Evolutionary conservation across 1,284 basidiomycete species (phyloP).

Genomic region (Phlebopus sp.): DNA sequence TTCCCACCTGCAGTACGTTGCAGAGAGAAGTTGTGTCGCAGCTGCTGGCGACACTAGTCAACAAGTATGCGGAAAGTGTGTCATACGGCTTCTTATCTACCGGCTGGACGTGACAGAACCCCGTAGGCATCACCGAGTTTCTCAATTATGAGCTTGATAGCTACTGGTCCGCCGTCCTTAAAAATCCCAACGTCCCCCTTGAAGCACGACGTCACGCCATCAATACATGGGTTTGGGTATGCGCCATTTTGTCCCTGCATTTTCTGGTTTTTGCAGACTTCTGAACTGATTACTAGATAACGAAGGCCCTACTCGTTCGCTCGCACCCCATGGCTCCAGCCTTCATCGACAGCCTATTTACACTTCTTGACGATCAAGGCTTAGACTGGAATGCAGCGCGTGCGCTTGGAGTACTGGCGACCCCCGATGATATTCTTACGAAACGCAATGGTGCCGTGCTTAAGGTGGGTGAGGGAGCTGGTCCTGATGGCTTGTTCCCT

Average conservation of each 20-base stretch:
- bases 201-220: constrained; percentile 54
- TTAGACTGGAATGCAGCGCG: constrained; percentile 71
- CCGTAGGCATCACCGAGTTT: constrained; percentile 47
- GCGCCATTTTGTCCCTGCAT: not conserved
- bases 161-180: constrained; percentile 51
- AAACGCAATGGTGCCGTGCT: constrained; percentile 77
- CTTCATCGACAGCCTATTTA: constrained; percentile 66
- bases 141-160: constrained; percentile 40
- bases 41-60: constrained; percentile 66
- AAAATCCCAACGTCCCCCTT: constrained; percentile 23
- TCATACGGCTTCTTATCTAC: constrained; percentile 11
- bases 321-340: constrained; percentile 58
- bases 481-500: constrained; percentile 2
- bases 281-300: constrained; percentile 47
- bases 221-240: constrained; percentile 70
- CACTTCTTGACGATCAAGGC: constrained; percentile 59
- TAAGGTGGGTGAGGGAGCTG: constrained; percentile 48
- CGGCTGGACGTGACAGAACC: not conserved
- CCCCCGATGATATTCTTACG: constrained; percentile 58
- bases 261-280: constrained; percentile 11
- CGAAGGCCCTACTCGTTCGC: constrained; percentile 76
- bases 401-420: constrained; percentile 66
- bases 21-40: constrained; percentile 64
- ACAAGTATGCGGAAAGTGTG: constrained; percentile 69
- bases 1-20: constrained; percentile 45